phyloP scores from a whole-genome alignment of 2,329 filamentous ascomycete species.

The Fusarium newnesense region DNA sequence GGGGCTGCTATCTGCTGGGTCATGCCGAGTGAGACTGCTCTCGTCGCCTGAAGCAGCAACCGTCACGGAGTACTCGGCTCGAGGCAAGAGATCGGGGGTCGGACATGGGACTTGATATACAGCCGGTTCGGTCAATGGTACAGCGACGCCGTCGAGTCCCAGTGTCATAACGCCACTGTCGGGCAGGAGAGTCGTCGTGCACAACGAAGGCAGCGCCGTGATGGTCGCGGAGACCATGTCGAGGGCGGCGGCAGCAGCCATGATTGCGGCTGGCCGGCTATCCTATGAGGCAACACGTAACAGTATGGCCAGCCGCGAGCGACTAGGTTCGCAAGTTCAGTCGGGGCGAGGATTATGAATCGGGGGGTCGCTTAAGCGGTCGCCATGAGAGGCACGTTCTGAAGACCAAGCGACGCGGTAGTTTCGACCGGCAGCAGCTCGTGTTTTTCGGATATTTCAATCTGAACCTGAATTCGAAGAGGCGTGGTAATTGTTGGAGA shows the following conservation, averaged over 20 bases:
- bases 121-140: slow-evolving; percentile 69
- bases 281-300: slow-evolving; percentile 31
- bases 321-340: slow-evolving; percentile 36
- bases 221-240: slow-evolving; percentile 40
- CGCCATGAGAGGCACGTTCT: slow-evolving; percentile 34
- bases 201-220: slow-evolving; percentile 48
- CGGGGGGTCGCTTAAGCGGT: slow-evolving; percentile 25
- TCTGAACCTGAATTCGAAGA: slow-evolving; percentile 1
- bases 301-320: slow-evolving; percentile 43
- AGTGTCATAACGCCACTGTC: slow-evolving; percentile 61
- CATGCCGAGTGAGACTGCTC: slow-evolving; percentile 46
- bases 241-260: slow-evolving; percentile 36
- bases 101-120: slow-evolving; percentile 59
- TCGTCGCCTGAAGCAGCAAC: slow-evolving; percentile 53
- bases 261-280: slow-evolving; percentile 41
- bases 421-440: slow-evolving; percentile 2
- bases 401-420: not conserved
- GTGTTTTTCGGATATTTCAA: not conserved
- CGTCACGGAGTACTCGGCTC: slow-evolving; percentile 47
- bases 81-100: slow-evolving; percentile 35
- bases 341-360: not conserved
- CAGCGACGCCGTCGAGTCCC: slow-evolving; percentile 58
- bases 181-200: slow-evolving; percentile 56
- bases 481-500: not conserved
- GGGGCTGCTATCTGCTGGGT: slow-evolving; percentile 46